Base-by-base conservation (phyloP, 352 stramenopile genomes). In the Saprolegnia parasitica region DNA sequence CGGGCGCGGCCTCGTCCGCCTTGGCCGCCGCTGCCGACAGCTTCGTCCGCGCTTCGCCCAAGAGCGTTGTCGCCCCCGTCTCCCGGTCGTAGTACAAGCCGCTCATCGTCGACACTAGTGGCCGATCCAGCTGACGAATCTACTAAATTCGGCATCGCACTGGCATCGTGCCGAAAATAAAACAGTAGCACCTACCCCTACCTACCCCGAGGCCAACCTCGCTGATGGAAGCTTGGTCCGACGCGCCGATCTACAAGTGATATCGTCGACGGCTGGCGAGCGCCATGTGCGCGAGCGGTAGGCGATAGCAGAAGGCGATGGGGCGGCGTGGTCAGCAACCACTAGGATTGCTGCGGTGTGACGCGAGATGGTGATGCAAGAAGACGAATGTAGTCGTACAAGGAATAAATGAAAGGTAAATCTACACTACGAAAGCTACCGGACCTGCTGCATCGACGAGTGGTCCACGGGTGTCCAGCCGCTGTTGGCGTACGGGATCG, bases 81-180 rank as follows among this genome's bases (percentile, higher is more conserved):
- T 76, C 73, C 24, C 77, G 63, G 72, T 78, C 78, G 74, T 84
- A 91, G 71, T 86, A 91, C 42, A 42, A 40, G 24, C 35, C 35
- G 52, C 52, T 60, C 52, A 60, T 60, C 11, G 24, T 60, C 52
- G 35, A 60, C 16, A 35, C 20, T 4, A n/a, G 13, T 49, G 11
- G 13, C 42, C 13, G 42, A 49, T 49, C 42, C 18, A 49, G 13
- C 42, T 15, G 42, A 49, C 18, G 18, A 15, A 15, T n/a, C 18
- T 49, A n/a, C 18, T 15, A n/a, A n/a, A 49, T 49, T 49, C 42
- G 42, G 42, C 42, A 49, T 49, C 18, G 4, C 18, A n/a, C 13
- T 10, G 11, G 13, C 11, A 10, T 49, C 18, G 29, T 49, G 42
- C 42, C 42, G 42, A 49, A 49, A 49, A 49, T 49, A 49, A 49